Evolutionary conservation across 179 eudicot species (phyloP).

Genomic region (Amaranthus tricolor): DNA sequence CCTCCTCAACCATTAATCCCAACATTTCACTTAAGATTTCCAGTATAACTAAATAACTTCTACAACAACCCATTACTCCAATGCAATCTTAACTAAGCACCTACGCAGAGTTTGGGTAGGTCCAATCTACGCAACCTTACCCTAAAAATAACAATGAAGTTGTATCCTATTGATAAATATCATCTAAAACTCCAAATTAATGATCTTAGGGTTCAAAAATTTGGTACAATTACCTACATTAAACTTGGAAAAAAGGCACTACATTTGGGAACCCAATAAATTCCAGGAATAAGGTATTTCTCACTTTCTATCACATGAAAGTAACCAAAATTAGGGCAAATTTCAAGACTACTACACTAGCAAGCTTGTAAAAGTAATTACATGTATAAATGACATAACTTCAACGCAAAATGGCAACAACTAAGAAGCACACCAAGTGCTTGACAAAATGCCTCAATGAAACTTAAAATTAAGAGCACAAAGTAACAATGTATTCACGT

Average conservation of each 20-base stretch:
- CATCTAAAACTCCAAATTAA: not conserved
- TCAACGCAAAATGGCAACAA: slow-evolving; percentile 1
- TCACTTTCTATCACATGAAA: not conserved
- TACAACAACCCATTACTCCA: too few relatives aligned
- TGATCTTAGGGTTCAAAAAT: not conserved
- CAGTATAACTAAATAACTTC: too few relatives aligned
- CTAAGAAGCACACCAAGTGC: slow-evolving; percentile 20
- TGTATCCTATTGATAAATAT: not conserved
- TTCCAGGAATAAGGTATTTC: not conserved
- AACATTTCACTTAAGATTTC: too few relatives aligned
- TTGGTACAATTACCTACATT: not conserved
- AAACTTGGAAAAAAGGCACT: not conserved
- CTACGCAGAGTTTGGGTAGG: too few relatives aligned
- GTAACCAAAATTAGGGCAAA: not conserved
- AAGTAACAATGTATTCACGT: slow-evolving; percentile 5
- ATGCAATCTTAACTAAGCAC: too few relatives aligned
- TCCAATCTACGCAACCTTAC: too few relatives aligned
- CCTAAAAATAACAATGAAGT: too few relatives aligned
- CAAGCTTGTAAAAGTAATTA: not conserved
- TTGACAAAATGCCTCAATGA: slow-evolving; percentile 29
- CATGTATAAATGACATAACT: not conserved
- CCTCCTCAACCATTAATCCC: too few relatives aligned
- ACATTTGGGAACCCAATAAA: not conserved
- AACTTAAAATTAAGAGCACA: not conserved
- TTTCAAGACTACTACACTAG: not conserved